Evolutionary conservation across 1,284 basidiomycete genomes (phyloP).

Genomic region (Trametes versicolor): DNA sequence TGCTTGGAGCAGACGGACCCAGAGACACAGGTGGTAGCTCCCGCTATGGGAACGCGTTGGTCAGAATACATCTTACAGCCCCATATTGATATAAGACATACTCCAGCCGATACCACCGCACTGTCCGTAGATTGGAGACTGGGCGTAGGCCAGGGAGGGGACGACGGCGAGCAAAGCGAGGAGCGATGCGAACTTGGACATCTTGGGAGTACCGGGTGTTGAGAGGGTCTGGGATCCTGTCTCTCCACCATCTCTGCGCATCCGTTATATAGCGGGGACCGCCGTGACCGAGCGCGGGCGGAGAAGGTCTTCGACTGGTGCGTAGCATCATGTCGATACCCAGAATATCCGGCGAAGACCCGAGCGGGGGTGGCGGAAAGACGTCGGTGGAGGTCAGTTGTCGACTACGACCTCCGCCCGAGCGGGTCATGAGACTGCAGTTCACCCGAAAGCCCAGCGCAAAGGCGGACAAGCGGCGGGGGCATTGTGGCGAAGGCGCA

Average conservation of each 20-base stretch:
- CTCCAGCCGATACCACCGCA: conserved; percentile 64
- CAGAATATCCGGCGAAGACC: conserved; percentile 54
- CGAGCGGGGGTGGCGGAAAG: conserved; percentile 53
- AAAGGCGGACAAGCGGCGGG: conserved; percentile 23
- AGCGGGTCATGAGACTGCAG: conserved; percentile 37
- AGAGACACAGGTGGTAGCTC: conserved; percentile 56
- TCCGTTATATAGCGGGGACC: conserved; percentile 30
- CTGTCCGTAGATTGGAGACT: conserved; percentile 55
- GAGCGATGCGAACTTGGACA: conserved; percentile 61
- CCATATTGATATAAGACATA: conserved; percentile 41
- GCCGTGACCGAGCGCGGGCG: conserved; percentile 5
- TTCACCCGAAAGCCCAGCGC: conserved; percentile 31
- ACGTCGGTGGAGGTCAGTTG: conserved; percentile 51
- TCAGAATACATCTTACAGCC: conserved; percentile 5
- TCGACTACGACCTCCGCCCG: conserved; percentile 19
- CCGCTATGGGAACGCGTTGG: conserved; percentile 44
- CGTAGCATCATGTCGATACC: conserved; percentile 26
- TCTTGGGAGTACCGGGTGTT: conserved; percentile 41
- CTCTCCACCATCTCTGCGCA: conserved; percentile 16
- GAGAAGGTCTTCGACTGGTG: conserved; percentile 16
- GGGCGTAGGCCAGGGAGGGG: conserved; percentile 55
- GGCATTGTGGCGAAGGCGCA: conserved; percentile 22
- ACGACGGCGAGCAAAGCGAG: conserved; percentile 56
- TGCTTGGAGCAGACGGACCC: conserved; percentile 50
- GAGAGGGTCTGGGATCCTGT: conserved; percentile 34